phyloP scores from a whole-genome alignment of 805 yeast species.

The Grigorovia transvaalensis region DNA sequence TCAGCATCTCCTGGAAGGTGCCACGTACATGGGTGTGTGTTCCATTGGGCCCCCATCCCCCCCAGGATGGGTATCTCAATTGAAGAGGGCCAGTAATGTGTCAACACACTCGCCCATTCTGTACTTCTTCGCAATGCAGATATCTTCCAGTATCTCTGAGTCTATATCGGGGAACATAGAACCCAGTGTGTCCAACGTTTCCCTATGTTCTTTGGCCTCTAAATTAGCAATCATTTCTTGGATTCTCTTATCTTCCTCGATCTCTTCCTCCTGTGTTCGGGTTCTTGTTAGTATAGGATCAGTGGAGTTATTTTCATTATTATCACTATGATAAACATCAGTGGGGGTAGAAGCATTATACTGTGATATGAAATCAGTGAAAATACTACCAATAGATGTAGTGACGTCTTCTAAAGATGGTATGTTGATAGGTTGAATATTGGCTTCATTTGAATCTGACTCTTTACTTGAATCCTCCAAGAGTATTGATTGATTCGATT shows the following conservation, averaged over 20 bases:
- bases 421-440: conserved; percentile 13
- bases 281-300: conserved; percentile 5
- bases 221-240: conserved; percentile 29
- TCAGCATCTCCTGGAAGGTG: not conserved
- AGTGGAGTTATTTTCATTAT: too few species aligned
- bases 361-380: not conserved
- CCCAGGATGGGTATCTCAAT: conserved; percentile 2
- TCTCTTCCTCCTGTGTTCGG: conserved; percentile 18
- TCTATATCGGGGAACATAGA: conserved; percentile 75
- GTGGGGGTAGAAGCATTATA: conserved; percentile 7
- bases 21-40: not conserved
- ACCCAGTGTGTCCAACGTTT: conserved; percentile 39
- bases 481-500: conserved; percentile 8
- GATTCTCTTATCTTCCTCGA: conserved; percentile 17
- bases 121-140: conserved; percentile 54
- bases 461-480: not conserved
- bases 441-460: conserved; percentile 7
- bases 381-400: not conserved
- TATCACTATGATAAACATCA: too few species aligned
- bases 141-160: conserved; percentile 55
- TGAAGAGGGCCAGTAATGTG: conserved; percentile 21
- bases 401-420: conserved; percentile 11
- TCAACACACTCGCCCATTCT: conserved; percentile 68
- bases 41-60: too few species aligned
- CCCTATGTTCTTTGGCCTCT: conserved; percentile 35